phyloP scores from a whole-genome alignment of 2,329 filamentous ascomycete genomes.

The Microascus cirrosus region DNA sequence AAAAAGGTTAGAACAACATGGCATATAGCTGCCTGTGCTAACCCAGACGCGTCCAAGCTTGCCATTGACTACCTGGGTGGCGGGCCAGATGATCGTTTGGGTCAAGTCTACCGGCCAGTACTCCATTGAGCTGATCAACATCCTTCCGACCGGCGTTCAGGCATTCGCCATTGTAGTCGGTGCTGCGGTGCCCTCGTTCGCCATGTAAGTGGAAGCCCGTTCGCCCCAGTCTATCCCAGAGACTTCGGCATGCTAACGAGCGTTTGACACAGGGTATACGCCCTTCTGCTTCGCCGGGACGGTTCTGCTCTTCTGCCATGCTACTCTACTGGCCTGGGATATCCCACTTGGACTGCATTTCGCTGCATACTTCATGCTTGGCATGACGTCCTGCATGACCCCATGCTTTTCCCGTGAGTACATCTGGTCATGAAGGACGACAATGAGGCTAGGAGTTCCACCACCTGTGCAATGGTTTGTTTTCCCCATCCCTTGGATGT shows the following conservation, averaged over 20 bases:
- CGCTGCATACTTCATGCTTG: conserved; percentile 8
- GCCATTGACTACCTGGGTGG: neutral
- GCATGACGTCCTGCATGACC: conserved; percentile 12
- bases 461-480: conserved; percentile 13
- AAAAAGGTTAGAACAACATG: fast-evolving
- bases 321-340: conserved; percentile 12
- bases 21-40: too few relatives aligned
- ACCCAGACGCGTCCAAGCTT: neutral
- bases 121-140: conserved; percentile 15
- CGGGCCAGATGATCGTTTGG: conserved; percentile 16
- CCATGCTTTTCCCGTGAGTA: conserved; percentile 14
- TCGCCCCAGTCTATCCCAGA: conserved; percentile 17
- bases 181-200: neutral
- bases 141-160: conserved; percentile 14
- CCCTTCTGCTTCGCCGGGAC: conserved; percentile 13
- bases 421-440: conserved; percentile 13
- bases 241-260: too few relatives aligned
- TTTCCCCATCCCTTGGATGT: too few relatives aligned
- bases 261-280: too few relatives aligned
- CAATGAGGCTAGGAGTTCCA: conserved; percentile 12
- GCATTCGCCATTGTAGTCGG: conserved; percentile 15
- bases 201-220: neutral
- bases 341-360: conserved; percentile 12
- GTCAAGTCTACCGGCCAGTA: conserved; percentile 10
- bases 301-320: conserved; percentile 12